Base-by-base conservation (phyloP, 2,329 filamentous ascomycete species). In the Sporothrix inflata region DNA sequence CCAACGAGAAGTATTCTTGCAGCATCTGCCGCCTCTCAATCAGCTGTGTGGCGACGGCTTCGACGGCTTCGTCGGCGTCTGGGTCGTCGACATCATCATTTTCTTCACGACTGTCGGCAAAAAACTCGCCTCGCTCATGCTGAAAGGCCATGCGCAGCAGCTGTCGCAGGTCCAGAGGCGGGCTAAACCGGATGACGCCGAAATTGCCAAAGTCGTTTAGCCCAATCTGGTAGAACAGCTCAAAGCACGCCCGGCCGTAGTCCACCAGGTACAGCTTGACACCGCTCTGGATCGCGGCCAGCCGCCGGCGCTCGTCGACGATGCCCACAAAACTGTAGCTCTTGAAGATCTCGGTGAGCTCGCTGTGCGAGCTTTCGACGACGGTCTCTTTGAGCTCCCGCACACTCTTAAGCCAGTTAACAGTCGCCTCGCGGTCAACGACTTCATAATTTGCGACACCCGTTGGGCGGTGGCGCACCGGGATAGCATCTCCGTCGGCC, bases 181-280 rank as follows among this genome's bases (percentile, higher is more conserved):
- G 92, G 66, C 90, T 88, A 77, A 99, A 94, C 12, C 88, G 89
- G 73, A 99, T 94, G 27, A 85, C 81, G 2, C 96, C 96, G 78
- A 97, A 98, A 79, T 99, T 99, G 1, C 92, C 94, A 81, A 99
- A 99, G 78, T 99, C 94, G 0, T 94, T 97, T 47, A 99, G 87
- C 0, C 94, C 95, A 24, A 98, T 83, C 82, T 99, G 96, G 82
- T 99, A 99, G 80, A 98, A 97, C 80, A 95, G 97, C 77, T 98
- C 95, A 74, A 90, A 92, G 79, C 90, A 92, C 1, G 92, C 84
- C 79, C 95, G 90, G 12, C 94, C 96, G 78, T 99, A 99, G 81
- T 99, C 96, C 69, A 99, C 86, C 27, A 99, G 88, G 80, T 92
- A 98, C 8, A 99, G 87, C 79, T 94, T 97, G 9, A 98, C 92